Base-by-base conservation (phyloP, 2,329 filamentous ascomycete genomes). In the Chaetomiaceae sp. region DNA sequence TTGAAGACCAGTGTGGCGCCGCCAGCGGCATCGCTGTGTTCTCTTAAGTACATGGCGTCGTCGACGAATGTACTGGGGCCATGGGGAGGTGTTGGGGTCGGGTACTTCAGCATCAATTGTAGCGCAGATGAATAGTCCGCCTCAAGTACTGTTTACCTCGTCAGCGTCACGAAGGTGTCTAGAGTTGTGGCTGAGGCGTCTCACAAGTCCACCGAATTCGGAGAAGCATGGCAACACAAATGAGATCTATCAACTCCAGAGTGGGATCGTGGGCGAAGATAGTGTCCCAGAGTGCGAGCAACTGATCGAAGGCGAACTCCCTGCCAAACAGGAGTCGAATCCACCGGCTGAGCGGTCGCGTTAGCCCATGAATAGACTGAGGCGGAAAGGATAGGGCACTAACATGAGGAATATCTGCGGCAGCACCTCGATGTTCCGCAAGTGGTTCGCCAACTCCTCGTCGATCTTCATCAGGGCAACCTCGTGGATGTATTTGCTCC, bases 331-430 rank as follows among this genome's bases (percentile, higher is more conserved):
- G 69, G 1, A 98, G 78, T 22, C 93, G 81, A 48, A 97, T 86
- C 93, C 93, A 98, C 47, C 93, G 88, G 53, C 86, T 90, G 29
- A 1, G 12, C 2, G 18, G 9, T 9, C 9, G 22, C 6, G 35
- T 56, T 30, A 57, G 50, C 42, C 38, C 22, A n/a, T 22, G 30
- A 22, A 15, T 19, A 20, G 7, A n/a, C 11, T 12, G 5, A 32
- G 18, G 9, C 12, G 2, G 4, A n/a, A n/a, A 18, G 7, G 24
- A 7, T 18, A 11, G 30, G 6, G 12, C 2, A 63, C 74, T 64
- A 68, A 93, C 86, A 97, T 94, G 19, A 97, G 70, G 61, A 97
- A 98, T 41, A 98, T 91, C 59, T 98, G 93, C 1, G 93, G 93
- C n/a, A 96, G 69, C 51, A 98, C 83, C 50, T 96, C 91, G 38